phyloP scores from a whole-genome alignment of 805 yeast species.

The Schizosaccharomyces cryophilus region DNA sequence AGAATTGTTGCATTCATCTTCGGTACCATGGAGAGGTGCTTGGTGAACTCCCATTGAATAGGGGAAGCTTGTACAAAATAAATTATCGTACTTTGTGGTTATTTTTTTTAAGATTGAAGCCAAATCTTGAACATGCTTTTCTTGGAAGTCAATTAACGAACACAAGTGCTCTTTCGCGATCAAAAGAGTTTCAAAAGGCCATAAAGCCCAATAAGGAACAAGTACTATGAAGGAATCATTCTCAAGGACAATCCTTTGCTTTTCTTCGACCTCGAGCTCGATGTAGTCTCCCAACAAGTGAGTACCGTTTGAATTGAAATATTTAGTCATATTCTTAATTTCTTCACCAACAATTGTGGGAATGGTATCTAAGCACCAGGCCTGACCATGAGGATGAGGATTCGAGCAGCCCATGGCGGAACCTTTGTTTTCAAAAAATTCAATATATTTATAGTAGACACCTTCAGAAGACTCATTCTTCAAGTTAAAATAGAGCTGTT shows the following conservation, averaged over 20 bases:
- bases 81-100: constrained; percentile 45
- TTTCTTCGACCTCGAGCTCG: constrained; percentile 15
- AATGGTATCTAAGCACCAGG: constrained; percentile 27
- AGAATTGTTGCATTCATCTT: constrained; percentile 7
- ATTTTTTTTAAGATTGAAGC: constrained; percentile 28
- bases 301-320: constrained; percentile 19
- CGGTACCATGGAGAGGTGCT: constrained; percentile 27
- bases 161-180: constrained; percentile 31
- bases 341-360: constrained; percentile 47
- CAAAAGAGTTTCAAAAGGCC: constrained; percentile 58
- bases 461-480: constrained; percentile 16
- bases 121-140: constrained; percentile 26
- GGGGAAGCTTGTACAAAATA: constrained; percentile 46
- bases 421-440: constrained; percentile 58
- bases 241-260: constrained; percentile 29
- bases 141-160: constrained; percentile 24
- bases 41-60: constrained; percentile 68
- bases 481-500: constrained; percentile 23
- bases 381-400: constrained; percentile 66
- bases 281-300: constrained; percentile 43
- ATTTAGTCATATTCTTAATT: constrained; percentile 25
- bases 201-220: constrained; percentile 62
- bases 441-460: constrained; percentile 28
- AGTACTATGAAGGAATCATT: constrained; percentile 42
- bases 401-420: constrained; percentile 64